phyloP scores from a whole-genome alignment of 495 filamentous ascomycete species.

The Aspergillus carlsbadensis region DNA sequence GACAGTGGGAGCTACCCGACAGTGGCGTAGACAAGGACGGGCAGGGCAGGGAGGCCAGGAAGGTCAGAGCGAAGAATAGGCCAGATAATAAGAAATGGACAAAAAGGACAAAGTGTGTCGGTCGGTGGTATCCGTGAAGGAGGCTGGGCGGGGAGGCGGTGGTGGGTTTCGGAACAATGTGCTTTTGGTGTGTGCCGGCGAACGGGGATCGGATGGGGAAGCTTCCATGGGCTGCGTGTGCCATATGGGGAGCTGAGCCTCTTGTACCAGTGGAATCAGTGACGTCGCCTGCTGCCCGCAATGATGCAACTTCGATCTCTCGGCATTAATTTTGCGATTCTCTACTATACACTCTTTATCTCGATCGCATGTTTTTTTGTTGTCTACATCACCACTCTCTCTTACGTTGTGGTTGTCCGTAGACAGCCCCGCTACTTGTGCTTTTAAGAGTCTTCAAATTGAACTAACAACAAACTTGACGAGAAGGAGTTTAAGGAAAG shows the following conservation, averaged over 20 bases:
- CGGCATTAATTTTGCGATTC: background rate
- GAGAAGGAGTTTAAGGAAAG: constrained; percentile 18
- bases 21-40: background rate
- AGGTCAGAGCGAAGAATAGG: constrained; percentile 6
- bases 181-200: constrained; percentile 12
- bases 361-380: too few relatives aligned
- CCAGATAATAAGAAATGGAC: constrained; percentile 11
- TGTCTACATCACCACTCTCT: background rate
- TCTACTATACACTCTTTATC: background rate
- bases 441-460: constrained; percentile 25
- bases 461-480: constrained; percentile 25
- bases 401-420: background rate
- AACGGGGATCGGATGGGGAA: constrained; percentile 10
- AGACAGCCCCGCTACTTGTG: background rate
- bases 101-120: constrained; percentile 1
- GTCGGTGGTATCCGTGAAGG: constrained; percentile 3
- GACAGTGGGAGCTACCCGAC: background rate
- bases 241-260: constrained; percentile 2
- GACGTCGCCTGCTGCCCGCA: background rate
- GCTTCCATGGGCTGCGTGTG: constrained; percentile 4
- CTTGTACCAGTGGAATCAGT: constrained; percentile 1
- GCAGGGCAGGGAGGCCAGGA: background rate
- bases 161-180: constrained; percentile 2
- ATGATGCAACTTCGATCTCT: background rate
- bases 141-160: constrained; percentile 15